phyloP scores from a whole-genome alignment of 148 eudicot species.

The Euryodendron excelsum region DNA sequence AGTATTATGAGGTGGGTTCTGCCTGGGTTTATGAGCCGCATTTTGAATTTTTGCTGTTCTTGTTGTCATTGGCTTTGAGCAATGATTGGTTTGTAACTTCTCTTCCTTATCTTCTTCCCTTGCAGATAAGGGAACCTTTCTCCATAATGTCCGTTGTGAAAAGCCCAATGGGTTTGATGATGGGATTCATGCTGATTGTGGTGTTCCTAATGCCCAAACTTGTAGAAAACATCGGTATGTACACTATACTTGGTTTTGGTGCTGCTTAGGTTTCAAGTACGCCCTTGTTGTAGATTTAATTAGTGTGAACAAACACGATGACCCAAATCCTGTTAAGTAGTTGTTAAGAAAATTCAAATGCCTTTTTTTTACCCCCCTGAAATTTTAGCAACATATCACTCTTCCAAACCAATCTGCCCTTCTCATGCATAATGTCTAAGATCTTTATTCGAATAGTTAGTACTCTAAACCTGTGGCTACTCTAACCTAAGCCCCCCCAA shows the following conservation, averaged over 20 bases:
- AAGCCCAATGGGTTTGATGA: conserved; percentile 97
- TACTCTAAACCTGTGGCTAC: too few species aligned
- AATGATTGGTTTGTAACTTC: not conserved
- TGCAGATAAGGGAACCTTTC: conserved; percentile 94
- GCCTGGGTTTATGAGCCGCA: not conserved
- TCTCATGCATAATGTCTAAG: too few species aligned
- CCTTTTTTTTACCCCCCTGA: too few species aligned
- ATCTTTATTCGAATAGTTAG: too few species aligned
- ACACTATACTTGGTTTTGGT: not conserved
- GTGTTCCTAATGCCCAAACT: conserved; percentile 91
- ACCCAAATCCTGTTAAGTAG: too few species aligned
- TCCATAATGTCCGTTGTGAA: conserved; percentile 63
- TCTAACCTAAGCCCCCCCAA: too few species aligned
- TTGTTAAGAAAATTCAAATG: too few species aligned
- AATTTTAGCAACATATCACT: too few species aligned
- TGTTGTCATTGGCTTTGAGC: not conserved
- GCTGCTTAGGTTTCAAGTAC: not conserved
- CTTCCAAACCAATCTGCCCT: too few species aligned
- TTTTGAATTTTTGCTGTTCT: not conserved
- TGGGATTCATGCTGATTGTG: conserved; percentile 86
- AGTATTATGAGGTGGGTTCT: conserved; percentile 70
- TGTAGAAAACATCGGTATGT: conserved; percentile 83
- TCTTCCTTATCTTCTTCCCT: conserved; percentile 6
- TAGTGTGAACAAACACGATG: too few species aligned
- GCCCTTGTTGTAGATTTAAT: not conserved